Base-by-base conservation (phyloP, 228 moss, liverwort and hornwort species). In the Sphagnum magellanicum region DNA sequence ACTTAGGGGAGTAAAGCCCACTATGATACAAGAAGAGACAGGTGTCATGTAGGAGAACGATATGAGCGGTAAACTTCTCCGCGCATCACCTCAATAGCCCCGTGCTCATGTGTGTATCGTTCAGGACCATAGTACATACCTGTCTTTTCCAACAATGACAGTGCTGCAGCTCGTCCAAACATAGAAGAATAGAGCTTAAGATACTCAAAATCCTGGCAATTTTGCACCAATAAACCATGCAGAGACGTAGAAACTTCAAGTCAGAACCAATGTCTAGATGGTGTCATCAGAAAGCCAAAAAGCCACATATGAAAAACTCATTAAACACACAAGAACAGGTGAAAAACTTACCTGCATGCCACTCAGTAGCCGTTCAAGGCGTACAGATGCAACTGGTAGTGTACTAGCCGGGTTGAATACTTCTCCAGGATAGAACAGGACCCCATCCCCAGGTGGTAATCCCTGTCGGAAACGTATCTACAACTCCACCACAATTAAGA, bases 381-480 rank as follows among this genome's bases (percentile, higher is more conserved):
- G 94, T 64, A 91, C 88, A 68, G 94, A 94, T 53, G 94, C 94
- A 82, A 91, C 89, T 68, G 94, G 94, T 9, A 81, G 64, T 59
- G 85, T 80, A 17, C 87, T 87, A 64, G 73, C 77, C 5, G 91
- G 79, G 51, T 83, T 91, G 74, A 94, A 94, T 4, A 94, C 91
- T 84, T 91, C 94, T 50, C 94, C 94, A 52, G 94, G 94, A 66
- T 94, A 94, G 65, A 81, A 89, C 52, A 91, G 74, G 66, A 94
- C 94, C 68, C 94, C 94, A 66, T 93, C 91, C 67, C 93, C 93
- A 16, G 93, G 93, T 6, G 93, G 93, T 50, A 93, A 76, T 50
- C 93, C 93, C 32, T 89, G 77, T 32, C 93, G 85, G 77, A 93
- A 93, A n/a, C 78, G 87, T 60, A 91, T 82, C 90, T 93, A 67